Percentiles rank a stretch among this genome's conserved stretches.
Conservation (phyloP, 2,329 filamentous ascomycete genomes). For the Aspergillus tamarii region DNA sequence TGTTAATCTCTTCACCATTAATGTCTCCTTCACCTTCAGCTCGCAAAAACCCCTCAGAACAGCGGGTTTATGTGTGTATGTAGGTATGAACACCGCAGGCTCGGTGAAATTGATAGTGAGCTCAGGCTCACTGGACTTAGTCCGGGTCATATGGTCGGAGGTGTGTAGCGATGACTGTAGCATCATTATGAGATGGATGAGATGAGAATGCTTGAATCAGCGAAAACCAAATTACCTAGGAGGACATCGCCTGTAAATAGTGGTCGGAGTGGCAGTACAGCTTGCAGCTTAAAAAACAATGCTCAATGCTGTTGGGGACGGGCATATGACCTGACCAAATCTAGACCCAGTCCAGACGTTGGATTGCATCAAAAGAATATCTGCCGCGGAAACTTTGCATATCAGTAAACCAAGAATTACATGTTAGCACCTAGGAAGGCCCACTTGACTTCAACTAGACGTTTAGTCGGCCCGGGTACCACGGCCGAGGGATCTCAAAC, state of each 20-base stretch:
- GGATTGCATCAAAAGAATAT: slow-evolving; percentile 3
- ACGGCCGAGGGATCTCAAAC: neutral
- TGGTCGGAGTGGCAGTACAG: neutral
- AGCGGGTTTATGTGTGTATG: slow-evolving; percentile 17
- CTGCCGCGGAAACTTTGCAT: neutral
- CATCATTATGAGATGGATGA: neutral
- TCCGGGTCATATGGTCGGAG: slow-evolving; percentile 2
- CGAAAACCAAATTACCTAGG: neutral
- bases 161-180: slow-evolving; percentile 5
- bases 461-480: neutral
- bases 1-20: slow-evolving; percentile 13
- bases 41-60: slow-evolving; percentile 19
- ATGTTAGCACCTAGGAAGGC: neutral
- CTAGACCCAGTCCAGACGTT: slow-evolving; percentile 1
- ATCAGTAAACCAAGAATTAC: neutral
- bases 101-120: slow-evolving; percentile 16
- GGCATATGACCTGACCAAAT: slow-evolving; percentile 2
- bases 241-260: slow-evolving; percentile 5
- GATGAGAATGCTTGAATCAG: neutral
- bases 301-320: neutral
- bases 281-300: neutral
- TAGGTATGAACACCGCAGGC: slow-evolving; percentile 19
- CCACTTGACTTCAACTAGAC: slow-evolving; percentile 2
- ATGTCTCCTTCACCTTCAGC: slow-evolving; percentile 11
- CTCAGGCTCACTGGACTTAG: slow-evolving; percentile 5